These are phyloP conservation scores for Aethionema arabicum DNA, from an alignment of 345 rosid species.

Conservation along the genomic window DNA sequence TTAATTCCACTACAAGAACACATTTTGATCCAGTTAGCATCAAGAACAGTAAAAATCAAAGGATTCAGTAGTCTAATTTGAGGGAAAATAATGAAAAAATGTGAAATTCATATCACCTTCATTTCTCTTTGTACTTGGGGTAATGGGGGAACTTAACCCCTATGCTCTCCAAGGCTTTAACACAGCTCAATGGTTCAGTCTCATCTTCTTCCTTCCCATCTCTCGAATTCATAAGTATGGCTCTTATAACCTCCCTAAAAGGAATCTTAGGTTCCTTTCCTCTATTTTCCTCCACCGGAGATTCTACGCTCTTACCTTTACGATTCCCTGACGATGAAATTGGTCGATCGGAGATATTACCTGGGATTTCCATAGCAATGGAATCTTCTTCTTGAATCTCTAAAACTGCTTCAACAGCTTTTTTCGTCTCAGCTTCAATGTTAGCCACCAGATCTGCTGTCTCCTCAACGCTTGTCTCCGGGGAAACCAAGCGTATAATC, in stretches of 20 bases:
- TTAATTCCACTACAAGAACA: background rate
- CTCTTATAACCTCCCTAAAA: slow-evolving; percentile 35
- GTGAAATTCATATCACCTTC: background rate
- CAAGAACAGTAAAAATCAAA: background rate
- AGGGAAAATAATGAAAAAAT: background rate
- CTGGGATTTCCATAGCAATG: slow-evolving; percentile 2
- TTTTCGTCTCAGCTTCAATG: background rate
- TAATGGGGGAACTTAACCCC: slow-evolving; percentile 27
- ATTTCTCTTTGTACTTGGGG: background rate
- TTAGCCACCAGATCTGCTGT: slow-evolving; percentile 10
- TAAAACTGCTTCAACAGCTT: background rate
- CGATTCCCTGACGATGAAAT: slow-evolving; percentile 7
- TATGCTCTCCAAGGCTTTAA: slow-evolving; percentile 17
- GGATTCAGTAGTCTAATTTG: background rate
- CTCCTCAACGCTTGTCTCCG: slow-evolving; percentile 10
- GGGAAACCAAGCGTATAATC: slow-evolving; percentile 33
- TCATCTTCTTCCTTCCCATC: slow-evolving; percentile 14
- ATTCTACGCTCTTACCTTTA: background rate
- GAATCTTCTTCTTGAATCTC: background rate
- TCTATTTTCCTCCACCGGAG: slow-evolving; percentile 1
- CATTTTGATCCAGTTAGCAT: no score
- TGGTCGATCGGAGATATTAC: background rate
- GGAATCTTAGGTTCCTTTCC: slow-evolving; percentile 29
- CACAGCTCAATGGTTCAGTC: slow-evolving; percentile 20
- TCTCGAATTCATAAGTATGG: slow-evolving; percentile 34